These are phyloP conservation scores for Colletotrichum noveboracense DNA, from an alignment of 2,329 filamentous ascomycete genomes.

Conservation along the genomic window DNA sequence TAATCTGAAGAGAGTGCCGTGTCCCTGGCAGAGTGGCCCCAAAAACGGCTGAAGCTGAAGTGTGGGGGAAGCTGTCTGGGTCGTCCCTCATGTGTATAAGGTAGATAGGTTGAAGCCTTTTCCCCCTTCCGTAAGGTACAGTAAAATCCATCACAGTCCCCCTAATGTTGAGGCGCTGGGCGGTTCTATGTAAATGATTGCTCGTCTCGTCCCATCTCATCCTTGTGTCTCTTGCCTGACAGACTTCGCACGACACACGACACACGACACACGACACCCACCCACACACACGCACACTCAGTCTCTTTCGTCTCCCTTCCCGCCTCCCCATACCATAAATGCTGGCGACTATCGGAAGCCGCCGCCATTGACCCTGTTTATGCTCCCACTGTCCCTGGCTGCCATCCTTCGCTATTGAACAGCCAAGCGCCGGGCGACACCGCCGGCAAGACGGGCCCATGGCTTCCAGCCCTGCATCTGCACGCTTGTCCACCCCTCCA, in stretches of 20 bases:
- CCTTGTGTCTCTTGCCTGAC: background rate
- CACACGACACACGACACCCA: background rate
- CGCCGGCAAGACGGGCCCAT: slow-evolving; percentile 44
- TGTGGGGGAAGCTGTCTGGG: background rate
- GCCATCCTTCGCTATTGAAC: background rate
- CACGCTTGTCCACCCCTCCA: slow-evolving; percentile 46
- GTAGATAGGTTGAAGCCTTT: background rate
- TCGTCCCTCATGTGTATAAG: background rate
- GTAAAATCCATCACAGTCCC: background rate
- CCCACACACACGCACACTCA: background rate
- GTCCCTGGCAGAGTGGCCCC: background rate
- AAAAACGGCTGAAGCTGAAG: background rate
- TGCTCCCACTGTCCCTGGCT: background rate
- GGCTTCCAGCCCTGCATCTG: slow-evolving; percentile 54
- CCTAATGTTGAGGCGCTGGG: background rate
- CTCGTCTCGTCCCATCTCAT: slow-evolving; percentile 4
- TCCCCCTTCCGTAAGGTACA: background rate
- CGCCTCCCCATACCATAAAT: background rate
- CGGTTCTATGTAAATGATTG: background rate
- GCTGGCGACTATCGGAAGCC: background rate
- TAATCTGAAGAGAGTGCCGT: background rate
- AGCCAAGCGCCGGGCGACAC: background rate
- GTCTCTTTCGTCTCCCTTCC: background rate
- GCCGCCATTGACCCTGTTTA: background rate
- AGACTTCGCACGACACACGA: background rate